Evolutionary conservation across 176 grass and related monocot species (phyloP).

Genomic region (Zea mays): DNA sequence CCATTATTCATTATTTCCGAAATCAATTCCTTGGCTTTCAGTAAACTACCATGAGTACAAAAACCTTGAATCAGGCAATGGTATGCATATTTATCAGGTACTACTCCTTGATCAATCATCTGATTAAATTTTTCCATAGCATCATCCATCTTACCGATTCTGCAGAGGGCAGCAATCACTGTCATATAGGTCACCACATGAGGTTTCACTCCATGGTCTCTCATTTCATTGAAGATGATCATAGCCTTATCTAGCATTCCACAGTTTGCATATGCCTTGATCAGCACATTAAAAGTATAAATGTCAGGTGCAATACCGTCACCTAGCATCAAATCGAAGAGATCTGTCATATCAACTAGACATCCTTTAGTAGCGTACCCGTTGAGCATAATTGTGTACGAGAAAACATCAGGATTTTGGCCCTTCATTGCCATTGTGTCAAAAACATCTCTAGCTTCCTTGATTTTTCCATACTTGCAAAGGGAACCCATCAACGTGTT

Average conservation of each 20-base stretch:
- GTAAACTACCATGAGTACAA: slow-evolving; percentile 33
- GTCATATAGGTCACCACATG: slow-evolving; percentile 1
- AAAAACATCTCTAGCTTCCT: slow-evolving; percentile 29
- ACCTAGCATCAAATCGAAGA: slow-evolving; percentile 5
- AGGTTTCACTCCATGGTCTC: slow-evolving; percentile 4
- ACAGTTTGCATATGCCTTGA: slow-evolving; percentile 15
- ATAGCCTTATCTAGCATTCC: slow-evolving; percentile 14
- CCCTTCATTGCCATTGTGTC: slow-evolving; percentile 22
- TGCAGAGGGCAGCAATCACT: slow-evolving; percentile 5
- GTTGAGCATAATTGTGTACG: background rate
- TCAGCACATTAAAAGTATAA: background rate
- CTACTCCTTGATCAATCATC: slow-evolving; percentile 10
- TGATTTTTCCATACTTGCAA: slow-evolving; percentile 30
- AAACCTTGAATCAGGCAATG: background rate
- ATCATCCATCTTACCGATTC: slow-evolving; percentile 19
- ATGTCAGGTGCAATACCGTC: background rate
- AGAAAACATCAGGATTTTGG: background rate
- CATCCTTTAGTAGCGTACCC: background rate
- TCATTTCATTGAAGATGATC: slow-evolving; percentile 15
- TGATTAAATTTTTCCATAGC: slow-evolving; percentile 12
- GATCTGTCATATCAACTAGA: background rate
- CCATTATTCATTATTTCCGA: slow-evolving; percentile 31
- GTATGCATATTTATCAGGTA: background rate
- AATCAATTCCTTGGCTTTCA: slow-evolving; percentile 36
- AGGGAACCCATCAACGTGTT: slow-evolving; percentile 15